Conservation (phyloP, 768 basidiomycete genomes). For the Mrakia frigida region DNA sequence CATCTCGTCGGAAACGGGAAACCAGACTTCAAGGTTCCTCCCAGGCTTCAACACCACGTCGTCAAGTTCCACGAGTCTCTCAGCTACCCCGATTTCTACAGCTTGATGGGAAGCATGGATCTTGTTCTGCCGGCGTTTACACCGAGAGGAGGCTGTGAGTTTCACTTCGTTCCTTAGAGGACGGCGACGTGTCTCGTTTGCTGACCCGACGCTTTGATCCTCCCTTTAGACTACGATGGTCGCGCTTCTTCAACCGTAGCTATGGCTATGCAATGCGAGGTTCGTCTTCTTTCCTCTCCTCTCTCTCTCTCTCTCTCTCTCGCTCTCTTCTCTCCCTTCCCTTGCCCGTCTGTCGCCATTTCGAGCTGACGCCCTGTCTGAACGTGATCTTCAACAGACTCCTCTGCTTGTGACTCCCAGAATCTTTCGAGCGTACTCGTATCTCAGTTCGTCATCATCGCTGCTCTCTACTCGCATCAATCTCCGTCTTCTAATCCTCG, state of each 20-base stretch:
- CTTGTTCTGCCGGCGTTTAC: neutral
- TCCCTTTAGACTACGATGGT: neutral
- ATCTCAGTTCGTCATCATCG: neutral
- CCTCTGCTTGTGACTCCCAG: slow-evolving; percentile 7
- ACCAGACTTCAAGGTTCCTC: neutral
- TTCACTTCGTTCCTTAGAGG: too few species aligned
- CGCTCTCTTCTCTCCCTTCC: neutral
- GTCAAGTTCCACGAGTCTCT: neutral
- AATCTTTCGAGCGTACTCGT: neutral
- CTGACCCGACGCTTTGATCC: neutral
- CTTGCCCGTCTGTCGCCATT: neutral
- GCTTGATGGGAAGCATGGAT: slow-evolving; percentile 4
- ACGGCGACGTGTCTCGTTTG: neutral
- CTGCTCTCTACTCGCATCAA: too few species aligned
- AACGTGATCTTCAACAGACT: neutral
- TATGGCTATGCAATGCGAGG: slow-evolving; percentile 14
- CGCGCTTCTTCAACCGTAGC: slow-evolving; percentile 4
- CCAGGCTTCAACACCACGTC: neutral
- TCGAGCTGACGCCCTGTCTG: too few species aligned
- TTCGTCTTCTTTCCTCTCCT: neutral
- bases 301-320: too few species aligned
- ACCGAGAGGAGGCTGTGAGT: neutral
- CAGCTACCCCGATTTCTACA: slow-evolving; percentile 9
- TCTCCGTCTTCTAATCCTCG: too few species aligned
- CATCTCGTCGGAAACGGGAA: slow-evolving; percentile 15